Conservation (phyloP, 2,329 filamentous ascomycete genomes). For the Magnaporthiopsis rhizophila region DNA sequence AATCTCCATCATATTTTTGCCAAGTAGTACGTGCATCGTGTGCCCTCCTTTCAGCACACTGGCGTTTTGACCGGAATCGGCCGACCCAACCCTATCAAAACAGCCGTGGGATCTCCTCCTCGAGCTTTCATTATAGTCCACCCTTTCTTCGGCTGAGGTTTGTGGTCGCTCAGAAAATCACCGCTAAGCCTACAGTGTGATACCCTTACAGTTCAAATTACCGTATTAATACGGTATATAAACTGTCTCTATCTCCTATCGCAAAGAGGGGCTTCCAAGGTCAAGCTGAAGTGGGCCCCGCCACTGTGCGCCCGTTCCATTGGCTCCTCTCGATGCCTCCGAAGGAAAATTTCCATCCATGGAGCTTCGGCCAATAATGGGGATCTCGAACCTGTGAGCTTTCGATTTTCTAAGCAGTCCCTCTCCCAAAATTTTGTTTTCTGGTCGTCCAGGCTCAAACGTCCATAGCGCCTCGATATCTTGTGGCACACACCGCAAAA, state of each 20-base stretch:
- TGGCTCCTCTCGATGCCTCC: background rate
- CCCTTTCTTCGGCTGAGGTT: background rate
- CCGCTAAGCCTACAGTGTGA: background rate
- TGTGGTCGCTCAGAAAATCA: background rate
- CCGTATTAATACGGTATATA: background rate
- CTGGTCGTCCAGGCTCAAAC: background rate
- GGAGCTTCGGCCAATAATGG: background rate
- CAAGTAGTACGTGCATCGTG: background rate
- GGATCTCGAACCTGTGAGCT: background rate
- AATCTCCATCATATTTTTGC: background rate
- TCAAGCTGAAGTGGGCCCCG: background rate
- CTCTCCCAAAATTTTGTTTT: background rate
- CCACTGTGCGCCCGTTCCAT: background rate
- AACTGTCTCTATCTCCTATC: background rate
- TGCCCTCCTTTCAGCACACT: background rate
- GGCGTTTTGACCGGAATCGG: background rate
- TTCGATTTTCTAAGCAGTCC: background rate
- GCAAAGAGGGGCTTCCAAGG: conserved; percentile 8
- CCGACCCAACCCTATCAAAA: too few relatives aligned
- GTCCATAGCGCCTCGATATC: background rate
- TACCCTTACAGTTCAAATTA: background rate
- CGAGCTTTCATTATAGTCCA: background rate
- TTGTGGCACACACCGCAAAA: background rate
- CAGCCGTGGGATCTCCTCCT: background rate
- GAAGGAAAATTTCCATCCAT: conserved; percentile 3